phyloP scores from a whole-genome alignment of 2,329 filamentous ascomycete genomes.

The Claviceps maximensis region DNA sequence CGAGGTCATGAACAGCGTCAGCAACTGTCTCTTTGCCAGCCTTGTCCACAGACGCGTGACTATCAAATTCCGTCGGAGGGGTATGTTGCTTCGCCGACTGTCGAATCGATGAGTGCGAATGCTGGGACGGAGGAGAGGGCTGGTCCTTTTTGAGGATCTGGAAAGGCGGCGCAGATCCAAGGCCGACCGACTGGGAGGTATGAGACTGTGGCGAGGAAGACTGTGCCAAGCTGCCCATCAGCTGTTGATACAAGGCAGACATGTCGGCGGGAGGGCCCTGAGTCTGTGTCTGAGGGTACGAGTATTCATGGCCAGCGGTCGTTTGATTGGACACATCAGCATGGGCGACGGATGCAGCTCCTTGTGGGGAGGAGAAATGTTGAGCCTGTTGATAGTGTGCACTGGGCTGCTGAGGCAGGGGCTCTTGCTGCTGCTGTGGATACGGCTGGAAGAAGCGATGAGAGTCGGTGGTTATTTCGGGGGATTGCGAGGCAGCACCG shows the following conservation, averaged over 20 bases:
- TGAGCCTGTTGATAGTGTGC: constrained; percentile 14
- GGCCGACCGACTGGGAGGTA: constrained; percentile 19
- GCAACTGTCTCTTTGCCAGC: constrained; percentile 55
- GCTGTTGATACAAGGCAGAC: constrained; percentile 23
- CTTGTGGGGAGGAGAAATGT: constrained; percentile 15
- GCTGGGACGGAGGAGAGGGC: constrained; percentile 23
- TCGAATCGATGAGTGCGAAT: constrained; percentile 14
- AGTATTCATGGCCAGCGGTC: constrained; percentile 11
- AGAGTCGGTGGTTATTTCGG: constrained; percentile 16
- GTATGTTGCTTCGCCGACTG: constrained; percentile 13
- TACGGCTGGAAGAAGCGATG: constrained; percentile 17
- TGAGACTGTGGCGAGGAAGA: constrained; percentile 30
- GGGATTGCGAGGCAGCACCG: constrained; percentile 33
- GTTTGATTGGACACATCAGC: constrained; percentile 12
- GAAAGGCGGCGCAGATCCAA: constrained; percentile 24
- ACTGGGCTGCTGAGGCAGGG: constrained; percentile 6
- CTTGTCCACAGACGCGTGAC: constrained; percentile 30
- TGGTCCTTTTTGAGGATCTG: constrained; percentile 40
- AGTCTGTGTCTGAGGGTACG: constrained; percentile 4
- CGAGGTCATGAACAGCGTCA: constrained; percentile 55
- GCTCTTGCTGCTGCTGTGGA: constrained; percentile 15
- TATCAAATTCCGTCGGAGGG: constrained; percentile 19
- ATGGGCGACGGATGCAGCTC: constrained; percentile 13
- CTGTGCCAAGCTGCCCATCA: constrained; percentile 24
- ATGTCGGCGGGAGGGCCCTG: constrained; percentile 26